phyloP scores from a whole-genome alignment of 2,329 filamentous ascomycete species.

The Colletotrichum tropicale region DNA sequence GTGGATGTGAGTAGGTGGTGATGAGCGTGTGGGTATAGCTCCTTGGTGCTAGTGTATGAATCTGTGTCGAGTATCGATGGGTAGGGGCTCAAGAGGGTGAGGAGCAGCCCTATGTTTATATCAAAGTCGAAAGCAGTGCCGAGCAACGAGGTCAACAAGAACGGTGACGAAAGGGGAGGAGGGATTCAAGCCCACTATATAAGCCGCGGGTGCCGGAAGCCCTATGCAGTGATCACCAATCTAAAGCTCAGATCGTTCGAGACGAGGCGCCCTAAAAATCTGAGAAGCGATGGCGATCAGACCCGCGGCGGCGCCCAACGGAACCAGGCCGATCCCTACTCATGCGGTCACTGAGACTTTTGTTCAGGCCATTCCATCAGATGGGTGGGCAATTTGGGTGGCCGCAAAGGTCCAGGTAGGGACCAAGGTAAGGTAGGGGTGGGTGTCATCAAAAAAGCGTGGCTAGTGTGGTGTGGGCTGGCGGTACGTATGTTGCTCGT shows the following conservation, averaged over 20 bases:
- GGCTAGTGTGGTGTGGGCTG: background rate
- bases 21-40: background rate
- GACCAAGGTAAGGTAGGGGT: background rate
- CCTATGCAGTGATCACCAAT: conserved; percentile 20
- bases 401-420: background rate
- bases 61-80: background rate
- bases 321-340: conserved; percentile 18
- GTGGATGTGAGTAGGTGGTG: background rate
- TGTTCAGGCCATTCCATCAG: background rate
- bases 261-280: conserved; percentile 11
- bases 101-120: background rate
- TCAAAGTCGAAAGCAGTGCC: background rate
- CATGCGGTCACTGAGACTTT: background rate
- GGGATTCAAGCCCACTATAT: conserved; percentile 17
- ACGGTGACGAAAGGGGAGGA: background rate
- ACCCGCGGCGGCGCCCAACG: conserved; percentile 16
- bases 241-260: conserved; percentile 16
- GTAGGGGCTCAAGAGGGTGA: background rate
- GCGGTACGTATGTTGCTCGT: background rate
- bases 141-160: background rate
- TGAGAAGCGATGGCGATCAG: conserved; percentile 10
- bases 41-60: background rate
- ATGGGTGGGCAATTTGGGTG: background rate
- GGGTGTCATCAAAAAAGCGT: background rate
- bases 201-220: conserved; percentile 8